Evolutionary conservation across 78 protist genomes (phyloP).

Genomic region (Dictyostelium intermedium): DNA sequence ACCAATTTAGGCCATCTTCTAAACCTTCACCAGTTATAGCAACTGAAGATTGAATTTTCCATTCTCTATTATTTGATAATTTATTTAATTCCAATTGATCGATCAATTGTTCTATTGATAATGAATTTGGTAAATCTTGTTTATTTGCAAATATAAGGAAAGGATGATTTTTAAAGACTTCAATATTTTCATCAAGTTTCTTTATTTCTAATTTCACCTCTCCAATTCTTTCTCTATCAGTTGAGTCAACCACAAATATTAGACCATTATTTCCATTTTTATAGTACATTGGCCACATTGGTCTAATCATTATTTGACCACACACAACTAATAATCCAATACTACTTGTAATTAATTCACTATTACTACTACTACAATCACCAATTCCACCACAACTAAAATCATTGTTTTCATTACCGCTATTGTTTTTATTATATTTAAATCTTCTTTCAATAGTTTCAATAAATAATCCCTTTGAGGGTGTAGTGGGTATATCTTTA

Average conservation of each 20-base stretch:
- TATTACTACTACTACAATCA: background rate
- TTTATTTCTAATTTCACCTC: conserved; percentile 83
- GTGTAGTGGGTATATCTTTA: conserved; percentile 42
- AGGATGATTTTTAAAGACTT: conserved; percentile 17
- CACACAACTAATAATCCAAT: conserved; percentile 94
- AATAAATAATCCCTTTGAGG: conserved; percentile 94
- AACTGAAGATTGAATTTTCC: conserved; percentile 87
- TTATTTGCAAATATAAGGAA: conserved; percentile 89
- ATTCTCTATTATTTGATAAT: conserved; percentile 84
- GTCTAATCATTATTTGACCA: conserved; percentile 95
- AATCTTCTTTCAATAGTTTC: conserved; percentile 81
- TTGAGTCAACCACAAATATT: conserved; percentile 95
- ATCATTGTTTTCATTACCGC: background rate
- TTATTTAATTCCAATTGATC: conserved; percentile 87
- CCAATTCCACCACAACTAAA: background rate
- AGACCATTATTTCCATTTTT: conserved; percentile 80
- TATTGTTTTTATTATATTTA: conserved; percentile 9
- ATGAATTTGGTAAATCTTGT: conserved; percentile 92
- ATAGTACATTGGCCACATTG: conserved; percentile 94
- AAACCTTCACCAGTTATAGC: conserved; percentile 93
- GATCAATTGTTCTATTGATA: conserved; percentile 88
- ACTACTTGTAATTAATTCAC: background rate
- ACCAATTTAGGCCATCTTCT: conserved; percentile 96
- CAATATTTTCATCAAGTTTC: conserved; percentile 21
- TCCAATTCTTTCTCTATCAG: conserved; percentile 85